Percentiles rank a stretch among this genome's conserved stretches.
Conservation (phyloP, 805 yeast species). For the Teunomyces atbi region DNA sequence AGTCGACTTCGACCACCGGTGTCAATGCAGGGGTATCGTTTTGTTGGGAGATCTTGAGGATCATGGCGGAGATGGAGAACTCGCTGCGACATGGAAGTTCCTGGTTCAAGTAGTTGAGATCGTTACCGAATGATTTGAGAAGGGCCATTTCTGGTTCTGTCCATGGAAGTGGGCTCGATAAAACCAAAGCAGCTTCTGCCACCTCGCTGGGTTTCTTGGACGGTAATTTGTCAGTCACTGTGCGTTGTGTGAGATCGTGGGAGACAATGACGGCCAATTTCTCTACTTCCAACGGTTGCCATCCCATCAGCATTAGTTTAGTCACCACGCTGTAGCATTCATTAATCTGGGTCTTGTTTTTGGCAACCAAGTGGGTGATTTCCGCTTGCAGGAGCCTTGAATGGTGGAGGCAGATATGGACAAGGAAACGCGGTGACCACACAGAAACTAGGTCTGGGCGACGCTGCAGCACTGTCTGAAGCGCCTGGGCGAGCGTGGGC, state of each 20-base stretch:
- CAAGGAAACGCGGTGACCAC: neutral
- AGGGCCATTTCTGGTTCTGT: slow-evolving; percentile 5
- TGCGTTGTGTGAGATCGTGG: neutral
- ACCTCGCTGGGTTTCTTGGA: neutral
- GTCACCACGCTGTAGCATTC: neutral
- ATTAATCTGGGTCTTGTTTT: neutral
- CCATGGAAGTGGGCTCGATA: slow-evolving; percentile 2
- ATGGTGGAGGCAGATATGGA: neutral
- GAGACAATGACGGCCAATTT: neutral
- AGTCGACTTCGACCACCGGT: neutral
- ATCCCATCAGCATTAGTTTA: neutral
- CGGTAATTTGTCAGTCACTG: neutral
- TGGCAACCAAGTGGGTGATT: neutral
- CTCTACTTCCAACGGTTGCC: neutral
- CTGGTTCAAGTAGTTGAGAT: neutral
- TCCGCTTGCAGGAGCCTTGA: neutral
- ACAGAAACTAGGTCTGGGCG: neutral
- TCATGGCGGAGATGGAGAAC: slow-evolving; percentile 1
- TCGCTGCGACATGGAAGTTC: slow-evolving; percentile 4
- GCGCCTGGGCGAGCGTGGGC: neutral
- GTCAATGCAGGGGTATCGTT: neutral
- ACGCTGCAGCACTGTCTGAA: neutral
- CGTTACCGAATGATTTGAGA: neutral
- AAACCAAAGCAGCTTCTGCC: neutral
- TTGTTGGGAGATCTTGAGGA: neutral